A percentile compares a stretch with the other conserved stretches of the same genome.
These are phyloP conservation scores for Trifolium subterraneum DNA, from an alignment of 306 rosid species.

Conservation along the genomic window DNA sequence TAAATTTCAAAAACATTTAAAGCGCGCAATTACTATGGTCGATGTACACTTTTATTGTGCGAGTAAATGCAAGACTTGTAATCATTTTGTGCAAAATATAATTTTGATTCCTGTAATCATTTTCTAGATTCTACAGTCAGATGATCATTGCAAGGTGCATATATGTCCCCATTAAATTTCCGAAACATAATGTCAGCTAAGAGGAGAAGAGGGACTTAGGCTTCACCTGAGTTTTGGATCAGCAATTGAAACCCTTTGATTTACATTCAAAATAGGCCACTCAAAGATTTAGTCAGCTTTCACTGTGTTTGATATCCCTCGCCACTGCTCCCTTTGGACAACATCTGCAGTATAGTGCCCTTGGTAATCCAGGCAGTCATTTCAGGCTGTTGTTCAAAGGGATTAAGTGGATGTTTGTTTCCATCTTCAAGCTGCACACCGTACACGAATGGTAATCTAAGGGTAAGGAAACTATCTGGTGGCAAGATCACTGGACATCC, in stretches of 20 bases:
- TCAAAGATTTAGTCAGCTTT: constrained; percentile 38
- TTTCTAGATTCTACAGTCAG: constrained; percentile 20
- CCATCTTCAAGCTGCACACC: constrained; percentile 83
- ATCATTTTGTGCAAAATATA: constrained; percentile 20
- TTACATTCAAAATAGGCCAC: constrained; percentile 37
- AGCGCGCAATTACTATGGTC: neutral
- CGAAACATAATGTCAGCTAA: constrained; percentile 33
- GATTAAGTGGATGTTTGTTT: constrained; percentile 66
- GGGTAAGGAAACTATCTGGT: constrained; percentile 89
- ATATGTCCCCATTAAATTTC: constrained; percentile 10
- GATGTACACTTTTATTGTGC: neutral
- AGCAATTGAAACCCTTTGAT: constrained; percentile 39
- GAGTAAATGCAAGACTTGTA: neutral
- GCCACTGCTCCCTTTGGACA: constrained; percentile 64
- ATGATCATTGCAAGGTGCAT: constrained; percentile 25
- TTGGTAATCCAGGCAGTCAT: constrained; percentile 84
- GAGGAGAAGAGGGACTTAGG: constrained; percentile 8
- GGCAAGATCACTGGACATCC: constrained; percentile 82
- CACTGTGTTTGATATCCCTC: constrained; percentile 59
- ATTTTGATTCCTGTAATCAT: constrained; percentile 34
- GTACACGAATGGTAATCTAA: constrained; percentile 83
- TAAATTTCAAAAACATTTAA: neutral
- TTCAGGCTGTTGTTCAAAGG: constrained; percentile 83
- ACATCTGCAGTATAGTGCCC: constrained; percentile 74
- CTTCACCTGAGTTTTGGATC: constrained; percentile 50